Evolutionary conservation across 805 yeast species (phyloP), one percentile per base, ranked within the genome.

Genomic region (Candida sakaeoensis): DNA sequence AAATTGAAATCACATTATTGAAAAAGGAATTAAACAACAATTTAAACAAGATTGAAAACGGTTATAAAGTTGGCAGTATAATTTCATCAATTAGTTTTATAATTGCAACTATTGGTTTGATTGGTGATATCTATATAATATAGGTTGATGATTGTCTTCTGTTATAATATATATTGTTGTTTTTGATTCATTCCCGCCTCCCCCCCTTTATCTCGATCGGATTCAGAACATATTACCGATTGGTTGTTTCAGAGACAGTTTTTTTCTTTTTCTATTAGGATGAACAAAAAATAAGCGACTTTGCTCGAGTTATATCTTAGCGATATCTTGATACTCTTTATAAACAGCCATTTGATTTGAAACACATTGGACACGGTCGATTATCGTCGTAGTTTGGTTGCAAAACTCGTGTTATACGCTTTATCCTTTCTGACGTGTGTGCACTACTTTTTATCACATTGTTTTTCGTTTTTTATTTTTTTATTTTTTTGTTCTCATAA

Each of bases 81-180:
- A 49, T 79, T 24, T 54, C 75, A 13, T 72, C 73, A 7, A 44
- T 61, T 9, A 73, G 79, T 0, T 72, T 78, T 39, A 53, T 70
- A 4, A 55, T 80, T 37, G 69, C 81, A 16, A 51, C 69, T 8
- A 54, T 80, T 45, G 87, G 87, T 10, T 66, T 77, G 39, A 52
- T 75, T 41, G 87, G 87, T 9, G 87, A 80, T 52, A 51, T 40
- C 31, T 51, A 44, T 37, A 40, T 52, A 35, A 44, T 48, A 36
- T 50, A 41, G n/a, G n/a, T n/a, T n/a, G n/a, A 46, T 38, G 24
- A 21, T n/a, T n/a, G n/a, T n/a, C n/a, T n/a, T n/a, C n/a, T n/a
- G 24, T 21, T 21, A n/a, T 21, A 15, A 25, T 25, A 25, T 5
- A 25, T 25, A 24, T n/a, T 49, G 36, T 33, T 17, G 7, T 21